These are phyloP conservation scores for Astrothelium macrocarpum DNA, from an alignment of 495 filamentous ascomycete genomes.

Conservation along the genomic window DNA sequence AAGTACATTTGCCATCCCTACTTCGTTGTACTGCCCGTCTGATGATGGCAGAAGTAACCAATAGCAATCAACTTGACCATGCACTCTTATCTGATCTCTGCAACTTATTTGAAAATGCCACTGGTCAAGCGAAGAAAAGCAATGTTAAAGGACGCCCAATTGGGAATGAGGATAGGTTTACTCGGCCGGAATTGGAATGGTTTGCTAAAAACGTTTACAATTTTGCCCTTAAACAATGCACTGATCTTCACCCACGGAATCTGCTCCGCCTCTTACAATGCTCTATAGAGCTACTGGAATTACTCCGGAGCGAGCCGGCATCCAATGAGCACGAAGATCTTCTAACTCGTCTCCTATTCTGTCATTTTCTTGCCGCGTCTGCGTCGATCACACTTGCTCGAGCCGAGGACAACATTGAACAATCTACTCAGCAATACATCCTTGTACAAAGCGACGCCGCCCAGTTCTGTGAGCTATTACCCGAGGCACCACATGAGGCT, in stretches of 20 bases:
- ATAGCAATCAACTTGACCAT: slow-evolving; percentile 22
- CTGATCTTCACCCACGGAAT: slow-evolving; percentile 41
- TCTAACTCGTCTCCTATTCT: slow-evolving; percentile 51
- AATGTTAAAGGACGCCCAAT: too few species aligned
- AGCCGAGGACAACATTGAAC: slow-evolving; percentile 50
- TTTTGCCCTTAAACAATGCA: slow-evolving; percentile 51
- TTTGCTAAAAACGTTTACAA: slow-evolving; percentile 74
- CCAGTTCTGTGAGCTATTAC: slow-evolving; percentile 40
- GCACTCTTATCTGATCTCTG: slow-evolving; percentile 44
- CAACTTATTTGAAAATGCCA: slow-evolving; percentile 49
- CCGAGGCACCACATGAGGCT: slow-evolving; percentile 22
- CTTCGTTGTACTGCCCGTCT: slow-evolving; percentile 56
- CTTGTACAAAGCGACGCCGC: slow-evolving; percentile 45
- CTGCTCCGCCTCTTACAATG: slow-evolving; percentile 48
- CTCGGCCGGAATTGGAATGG: slow-evolving; percentile 82
- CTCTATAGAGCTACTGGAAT: slow-evolving; percentile 52
- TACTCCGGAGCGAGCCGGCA: slow-evolving; percentile 46
- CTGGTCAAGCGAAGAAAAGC: slow-evolving; percentile 34
- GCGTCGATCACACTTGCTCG: slow-evolving; percentile 52
- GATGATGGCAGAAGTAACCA: slow-evolving; percentile 44
- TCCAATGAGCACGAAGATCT: slow-evolving; percentile 38
- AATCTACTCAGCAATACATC: slow-evolving; percentile 49
- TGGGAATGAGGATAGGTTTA: too few species aligned
- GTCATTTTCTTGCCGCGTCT: slow-evolving; percentile 58
- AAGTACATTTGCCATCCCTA: slow-evolving; percentile 56